These are phyloP conservation scores for Kluyveromyces starmeri DNA, from an alignment of 805 yeast genomes.

Conservation along the genomic window DNA sequence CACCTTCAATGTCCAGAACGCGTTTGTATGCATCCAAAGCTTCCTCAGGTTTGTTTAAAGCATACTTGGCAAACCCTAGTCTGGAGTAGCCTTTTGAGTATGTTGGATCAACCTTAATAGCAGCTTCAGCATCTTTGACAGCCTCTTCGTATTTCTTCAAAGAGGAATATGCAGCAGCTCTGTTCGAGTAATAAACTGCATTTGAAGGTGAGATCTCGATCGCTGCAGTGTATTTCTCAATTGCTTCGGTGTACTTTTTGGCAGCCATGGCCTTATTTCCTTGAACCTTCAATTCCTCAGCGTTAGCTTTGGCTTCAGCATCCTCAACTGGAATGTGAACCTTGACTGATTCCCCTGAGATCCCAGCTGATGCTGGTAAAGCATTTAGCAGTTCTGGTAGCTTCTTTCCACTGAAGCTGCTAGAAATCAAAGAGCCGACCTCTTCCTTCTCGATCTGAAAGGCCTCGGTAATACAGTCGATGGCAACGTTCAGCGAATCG, in stretches of 20 bases:
- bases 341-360: conserved; percentile 25
- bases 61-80: conserved; percentile 87
- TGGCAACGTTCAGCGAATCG: conserved; percentile 89
- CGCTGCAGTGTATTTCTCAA: conserved; percentile 73
- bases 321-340: conserved; percentile 34
- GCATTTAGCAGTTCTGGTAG: conserved; percentile 38
- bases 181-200: conserved; percentile 81
- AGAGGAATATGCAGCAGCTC: conserved; percentile 95
- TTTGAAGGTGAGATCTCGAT: conserved; percentile 59
- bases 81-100: conserved; percentile 94
- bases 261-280: conserved; percentile 88
- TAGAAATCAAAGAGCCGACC: conserved; percentile 26
- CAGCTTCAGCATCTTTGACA: conserved; percentile 71
- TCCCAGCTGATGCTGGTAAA: conserved; percentile 11
- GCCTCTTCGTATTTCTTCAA: conserved; percentile 67
- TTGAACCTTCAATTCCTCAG: conserved; percentile 76
- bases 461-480: conserved; percentile 86
- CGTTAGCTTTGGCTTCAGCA: conserved; percentile 55
- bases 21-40: conserved; percentile 83
- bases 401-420: conserved; percentile 39
- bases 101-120: conserved; percentile 66
- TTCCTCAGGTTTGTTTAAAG: conserved; percentile 87
- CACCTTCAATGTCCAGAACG: conserved; percentile 85
- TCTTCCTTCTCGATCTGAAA: conserved; percentile 55
- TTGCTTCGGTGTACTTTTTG: conserved; percentile 61